Conservation (phyloP, 495 filamentous ascomycete species). For the Polyplosphaeria fusca region DNA sequence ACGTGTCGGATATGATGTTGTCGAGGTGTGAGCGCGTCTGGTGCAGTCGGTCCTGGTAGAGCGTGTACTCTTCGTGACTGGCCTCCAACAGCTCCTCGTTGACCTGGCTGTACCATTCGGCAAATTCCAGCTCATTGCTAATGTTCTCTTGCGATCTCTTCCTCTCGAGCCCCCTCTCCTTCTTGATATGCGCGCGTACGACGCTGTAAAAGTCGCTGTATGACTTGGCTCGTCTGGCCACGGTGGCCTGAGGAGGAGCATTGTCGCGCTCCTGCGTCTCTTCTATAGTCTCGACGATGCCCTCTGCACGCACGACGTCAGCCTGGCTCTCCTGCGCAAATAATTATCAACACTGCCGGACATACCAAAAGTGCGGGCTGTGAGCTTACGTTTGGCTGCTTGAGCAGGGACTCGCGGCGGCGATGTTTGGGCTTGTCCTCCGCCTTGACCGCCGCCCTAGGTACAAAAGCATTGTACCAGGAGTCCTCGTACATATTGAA, state of each 20-base stretch:
- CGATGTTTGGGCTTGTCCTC: conserved; percentile 52
- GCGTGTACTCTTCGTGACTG: conserved; percentile 71
- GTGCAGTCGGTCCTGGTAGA: conserved; percentile 74
- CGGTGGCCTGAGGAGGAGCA: conserved; percentile 59
- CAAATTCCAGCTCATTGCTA: conserved; percentile 57
- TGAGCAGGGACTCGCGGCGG: conserved; percentile 62
- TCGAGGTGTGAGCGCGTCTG: conserved; percentile 77
- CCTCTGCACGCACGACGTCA: conserved; percentile 46
- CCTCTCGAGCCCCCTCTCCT: conserved; percentile 44
- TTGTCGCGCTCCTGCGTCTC: conserved; percentile 46
- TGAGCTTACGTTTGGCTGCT: conserved; percentile 64
- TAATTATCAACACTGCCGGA: conserved; percentile 40
- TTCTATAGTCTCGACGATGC: conserved; percentile 47
- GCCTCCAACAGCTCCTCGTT: conserved; percentile 68
- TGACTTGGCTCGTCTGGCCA: conserved; percentile 66
- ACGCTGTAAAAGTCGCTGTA: conserved; percentile 71
- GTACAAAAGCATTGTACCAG: conserved; percentile 64
- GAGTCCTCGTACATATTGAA: conserved; percentile 67
- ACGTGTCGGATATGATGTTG: conserved; percentile 71
- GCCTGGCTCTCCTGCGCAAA: conserved; percentile 43
- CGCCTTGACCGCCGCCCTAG: conserved; percentile 48
- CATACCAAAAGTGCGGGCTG: conserved; percentile 27
- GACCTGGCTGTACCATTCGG: conserved; percentile 58
- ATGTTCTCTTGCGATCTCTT: conserved; percentile 39
- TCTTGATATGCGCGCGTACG: conserved; percentile 54